Conservation (phyloP, 78 protist species). For the Cavenderia fasciculata region DNA sequence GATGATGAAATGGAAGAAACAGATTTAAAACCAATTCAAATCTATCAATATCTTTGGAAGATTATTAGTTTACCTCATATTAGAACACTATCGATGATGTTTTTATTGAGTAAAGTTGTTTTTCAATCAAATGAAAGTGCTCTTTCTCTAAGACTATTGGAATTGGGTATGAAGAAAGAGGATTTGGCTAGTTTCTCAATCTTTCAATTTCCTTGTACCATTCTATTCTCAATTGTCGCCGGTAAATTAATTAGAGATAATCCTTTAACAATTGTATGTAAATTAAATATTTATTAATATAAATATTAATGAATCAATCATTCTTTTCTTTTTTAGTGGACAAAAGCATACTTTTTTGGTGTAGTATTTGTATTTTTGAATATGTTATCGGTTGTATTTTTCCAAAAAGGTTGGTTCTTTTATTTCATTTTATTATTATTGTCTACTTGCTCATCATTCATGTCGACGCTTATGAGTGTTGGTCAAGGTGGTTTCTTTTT, state of each 20-base stretch:
- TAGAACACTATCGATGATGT: constrained; percentile 6
- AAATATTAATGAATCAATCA: not conserved
- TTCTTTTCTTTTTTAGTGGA: constrained; percentile 6
- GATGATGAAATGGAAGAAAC: not conserved
- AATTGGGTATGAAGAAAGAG: constrained; percentile 75
- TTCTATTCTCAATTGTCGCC: constrained; percentile 29
- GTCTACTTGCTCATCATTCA: not conserved
- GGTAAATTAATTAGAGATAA: constrained; percentile 43
- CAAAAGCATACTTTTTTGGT: constrained; percentile 29
- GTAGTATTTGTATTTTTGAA: constrained; percentile 25
- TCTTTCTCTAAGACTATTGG: constrained; percentile 66
- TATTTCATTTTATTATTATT: constrained; percentile 4
- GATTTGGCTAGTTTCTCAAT: constrained; percentile 62
- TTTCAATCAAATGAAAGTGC: constrained; percentile 58
- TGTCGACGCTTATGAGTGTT: not conserved
- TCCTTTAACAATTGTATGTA: constrained; percentile 47
- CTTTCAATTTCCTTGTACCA: constrained; percentile 50
- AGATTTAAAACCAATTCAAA: constrained; percentile 54
- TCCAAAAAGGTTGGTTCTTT: constrained; percentile 28
- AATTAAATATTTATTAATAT: too few relatives aligned
- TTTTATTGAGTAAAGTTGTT: constrained; percentile 32
- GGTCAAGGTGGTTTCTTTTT: constrained; percentile 71
- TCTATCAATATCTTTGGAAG: constrained; percentile 39
- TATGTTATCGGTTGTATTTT: constrained; percentile 15
- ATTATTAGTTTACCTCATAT: constrained; percentile 41